These are phyloP conservation scores for Plenodomus tracheiphilus DNA, from an alignment of 2,329 filamentous ascomycete species.

Conservation along the genomic window DNA sequence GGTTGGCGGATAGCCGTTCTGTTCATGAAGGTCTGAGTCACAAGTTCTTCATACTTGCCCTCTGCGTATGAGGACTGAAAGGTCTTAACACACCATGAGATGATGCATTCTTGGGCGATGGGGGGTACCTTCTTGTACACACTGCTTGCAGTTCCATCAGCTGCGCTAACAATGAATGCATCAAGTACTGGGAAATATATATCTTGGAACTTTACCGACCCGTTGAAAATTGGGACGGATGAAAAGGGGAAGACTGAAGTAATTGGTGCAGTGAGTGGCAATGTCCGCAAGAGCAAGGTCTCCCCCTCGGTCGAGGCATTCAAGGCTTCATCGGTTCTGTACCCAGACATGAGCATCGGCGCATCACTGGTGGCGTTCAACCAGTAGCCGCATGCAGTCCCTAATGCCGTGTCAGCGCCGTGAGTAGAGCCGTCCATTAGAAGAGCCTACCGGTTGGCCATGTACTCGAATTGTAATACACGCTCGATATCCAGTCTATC, in stretches of 20 bases:
- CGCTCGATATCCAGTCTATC: slow-evolving; percentile 16
- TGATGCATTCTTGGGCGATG: slow-evolving; percentile 18
- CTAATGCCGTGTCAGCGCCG: not conserved
- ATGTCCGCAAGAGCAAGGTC: slow-evolving; percentile 8
- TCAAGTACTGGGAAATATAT: slow-evolving; percentile 13
- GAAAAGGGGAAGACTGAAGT: not conserved
- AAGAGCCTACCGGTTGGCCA: not conserved
- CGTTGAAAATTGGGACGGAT: slow-evolving; percentile 7
- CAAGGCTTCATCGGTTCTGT: not conserved
- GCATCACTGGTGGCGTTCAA: slow-evolving; percentile 19
- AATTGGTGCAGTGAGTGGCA: slow-evolving; percentile 9
- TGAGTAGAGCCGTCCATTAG: not conserved
- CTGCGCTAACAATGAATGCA: slow-evolving; percentile 5
- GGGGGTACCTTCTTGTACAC: slow-evolving; percentile 12
- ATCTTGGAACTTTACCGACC: slow-evolving; percentile 18
- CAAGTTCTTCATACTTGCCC: slow-evolving; percentile 16
- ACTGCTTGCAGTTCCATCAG: slow-evolving; percentile 4
- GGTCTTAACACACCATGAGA: slow-evolving; percentile 27
- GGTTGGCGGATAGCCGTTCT: not conserved
- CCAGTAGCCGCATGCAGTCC: slow-evolving; percentile 26
- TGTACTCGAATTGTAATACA: not conserved
- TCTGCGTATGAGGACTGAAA: slow-evolving; percentile 20
- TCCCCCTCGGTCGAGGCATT: slow-evolving; percentile 5
- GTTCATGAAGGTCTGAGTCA: slow-evolving; percentile 6
- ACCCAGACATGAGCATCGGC: slow-evolving; percentile 20